Evolutionary conservation across 805 yeast genomes (phyloP).

Genomic region (Pichia californica): DNA sequence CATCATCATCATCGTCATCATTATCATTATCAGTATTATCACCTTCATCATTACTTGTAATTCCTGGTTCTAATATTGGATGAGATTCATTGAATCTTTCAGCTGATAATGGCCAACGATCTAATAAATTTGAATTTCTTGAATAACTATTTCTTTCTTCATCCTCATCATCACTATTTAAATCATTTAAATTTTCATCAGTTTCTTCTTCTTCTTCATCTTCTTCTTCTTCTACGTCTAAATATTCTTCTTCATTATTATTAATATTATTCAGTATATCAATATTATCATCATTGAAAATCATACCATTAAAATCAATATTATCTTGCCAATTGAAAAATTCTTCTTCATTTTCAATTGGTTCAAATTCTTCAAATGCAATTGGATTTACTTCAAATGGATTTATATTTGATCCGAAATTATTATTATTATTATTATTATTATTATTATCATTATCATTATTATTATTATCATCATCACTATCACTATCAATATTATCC

Average conservation of each 20-base stretch:
- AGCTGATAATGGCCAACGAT: constrained; percentile 6
- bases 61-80: constrained; percentile 3
- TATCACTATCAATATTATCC: background rate
- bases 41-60: constrained; percentile 6
- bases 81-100: constrained; percentile 4
- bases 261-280: constrained; percentile 1
- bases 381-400: too few species aligned
- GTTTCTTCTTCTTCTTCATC: constrained; percentile 9
- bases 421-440: background rate
- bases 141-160: background rate
- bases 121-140: background rate
- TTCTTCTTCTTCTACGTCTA: constrained; percentile 8
- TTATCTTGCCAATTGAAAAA: background rate
- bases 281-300: background rate
- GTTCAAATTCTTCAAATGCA: background rate
- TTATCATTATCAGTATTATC: constrained; percentile 18
- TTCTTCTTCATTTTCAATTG: background rate
- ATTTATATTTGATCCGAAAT: too few species aligned
- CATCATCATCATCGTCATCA: constrained; percentile 16
- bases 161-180: background rate
- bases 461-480: background rate
- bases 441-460: background rate
- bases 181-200: constrained; percentile 9
- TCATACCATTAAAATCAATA: background rate
- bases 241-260: constrained; percentile 12